These are phyloP conservation scores for Ceratocystis alfenasii DNA, from an alignment of 2,329 filamentous ascomycete species.

Conservation along the genomic window DNA sequence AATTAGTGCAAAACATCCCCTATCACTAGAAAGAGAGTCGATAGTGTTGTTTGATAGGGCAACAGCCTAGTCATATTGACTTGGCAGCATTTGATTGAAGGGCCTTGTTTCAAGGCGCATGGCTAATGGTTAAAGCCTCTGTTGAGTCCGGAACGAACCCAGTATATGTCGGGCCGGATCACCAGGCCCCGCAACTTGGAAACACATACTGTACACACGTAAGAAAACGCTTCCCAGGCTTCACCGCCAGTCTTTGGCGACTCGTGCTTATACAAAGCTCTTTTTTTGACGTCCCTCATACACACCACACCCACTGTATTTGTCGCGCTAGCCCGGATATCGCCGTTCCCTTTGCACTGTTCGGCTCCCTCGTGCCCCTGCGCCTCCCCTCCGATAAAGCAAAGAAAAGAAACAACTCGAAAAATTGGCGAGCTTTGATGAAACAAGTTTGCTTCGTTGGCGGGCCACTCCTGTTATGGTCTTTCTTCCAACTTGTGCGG, in stretches of 20 bases:
- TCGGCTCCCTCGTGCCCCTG: neutral
- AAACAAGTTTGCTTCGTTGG: neutral
- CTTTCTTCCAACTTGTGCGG: neutral
- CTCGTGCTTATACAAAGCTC: neutral
- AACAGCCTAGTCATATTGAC: neutral
- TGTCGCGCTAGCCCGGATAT: neutral
- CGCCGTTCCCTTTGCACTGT: neutral
- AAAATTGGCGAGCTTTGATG: neutral
- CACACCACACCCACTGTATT: too few relatives aligned
- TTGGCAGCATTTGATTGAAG: too few relatives aligned
- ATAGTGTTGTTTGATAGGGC: neutral
- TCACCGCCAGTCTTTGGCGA: slow-evolving; percentile 1
- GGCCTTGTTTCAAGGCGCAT: too few relatives aligned
- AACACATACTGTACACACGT: neutral
- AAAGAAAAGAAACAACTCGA: neutral
- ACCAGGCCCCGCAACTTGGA: neutral
- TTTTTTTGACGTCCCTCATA: neutral
- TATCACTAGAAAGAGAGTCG: neutral
- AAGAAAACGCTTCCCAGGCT: neutral
- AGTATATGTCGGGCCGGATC: neutral
- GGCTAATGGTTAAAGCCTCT: too few relatives aligned
- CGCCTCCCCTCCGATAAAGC: too few relatives aligned
- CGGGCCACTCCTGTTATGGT: neutral
- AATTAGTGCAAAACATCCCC: neutral
- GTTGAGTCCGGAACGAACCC: neutral